Conservation (phyloP, 176 grass and related monocot genomes). For the Phragmites australis region DNA sequence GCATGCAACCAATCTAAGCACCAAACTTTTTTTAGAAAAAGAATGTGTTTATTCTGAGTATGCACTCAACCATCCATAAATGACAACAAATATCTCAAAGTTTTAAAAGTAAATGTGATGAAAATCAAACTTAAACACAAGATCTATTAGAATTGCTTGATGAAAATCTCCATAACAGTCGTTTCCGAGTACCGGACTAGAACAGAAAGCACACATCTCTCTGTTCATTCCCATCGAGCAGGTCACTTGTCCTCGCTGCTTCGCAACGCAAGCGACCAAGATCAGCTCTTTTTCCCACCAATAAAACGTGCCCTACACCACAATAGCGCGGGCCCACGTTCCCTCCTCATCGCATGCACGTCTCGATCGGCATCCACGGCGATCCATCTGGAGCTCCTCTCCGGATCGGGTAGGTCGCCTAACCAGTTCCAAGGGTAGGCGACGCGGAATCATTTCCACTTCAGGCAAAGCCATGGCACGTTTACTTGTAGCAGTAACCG, state of each 20-base stretch:
- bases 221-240: neutral
- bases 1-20: neutral
- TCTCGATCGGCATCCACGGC: neutral
- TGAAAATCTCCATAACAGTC: too few species aligned
- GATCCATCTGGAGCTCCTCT: neutral
- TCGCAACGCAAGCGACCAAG: neutral
- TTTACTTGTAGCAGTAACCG: neutral
- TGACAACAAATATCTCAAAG: too few species aligned
- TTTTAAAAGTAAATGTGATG: too few species aligned
- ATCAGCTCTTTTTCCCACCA: neutral
- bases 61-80: too few species aligned
- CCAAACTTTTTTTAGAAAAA: too few species aligned
- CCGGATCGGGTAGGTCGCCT: constrained; percentile 21
- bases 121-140: too few species aligned
- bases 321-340: neutral
- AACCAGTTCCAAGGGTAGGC: neutral
- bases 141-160: too few species aligned
- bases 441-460: neutral
- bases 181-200: neutral
- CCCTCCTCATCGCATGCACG: neutral
- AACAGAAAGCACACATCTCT: neutral
- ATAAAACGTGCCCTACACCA: constrained; percentile 16
- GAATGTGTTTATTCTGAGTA: too few species aligned
- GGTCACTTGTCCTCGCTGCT: neutral
- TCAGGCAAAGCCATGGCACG: neutral